phyloP scores from a whole-genome alignment of 768 basidiomycete genomes.

The Hebeloma cylindrosporum region DNA sequence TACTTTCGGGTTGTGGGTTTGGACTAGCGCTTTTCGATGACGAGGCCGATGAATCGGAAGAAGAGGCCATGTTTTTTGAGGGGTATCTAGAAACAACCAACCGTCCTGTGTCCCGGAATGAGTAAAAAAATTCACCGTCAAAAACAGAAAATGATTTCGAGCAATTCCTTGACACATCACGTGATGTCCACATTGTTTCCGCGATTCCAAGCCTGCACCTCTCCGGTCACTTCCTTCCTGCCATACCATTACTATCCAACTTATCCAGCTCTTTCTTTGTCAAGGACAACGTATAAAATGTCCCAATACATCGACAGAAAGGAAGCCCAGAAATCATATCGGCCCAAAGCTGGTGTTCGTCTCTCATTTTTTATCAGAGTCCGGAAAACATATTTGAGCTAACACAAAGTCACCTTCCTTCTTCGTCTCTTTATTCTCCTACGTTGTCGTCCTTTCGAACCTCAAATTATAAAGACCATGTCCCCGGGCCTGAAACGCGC shows the following conservation, averaged over 20 bases:
- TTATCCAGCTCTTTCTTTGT: neutral
- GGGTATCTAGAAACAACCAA: too few species aligned
- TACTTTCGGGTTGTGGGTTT: slow-evolving; percentile 25
- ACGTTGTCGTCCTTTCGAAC: neutral
- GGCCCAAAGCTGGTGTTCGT: slow-evolving; percentile 51
- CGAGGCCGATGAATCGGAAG: slow-evolving; percentile 22
- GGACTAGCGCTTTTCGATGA: slow-evolving; percentile 36
- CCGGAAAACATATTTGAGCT: neutral
- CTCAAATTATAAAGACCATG: slow-evolving; percentile 54
- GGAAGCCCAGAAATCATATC: slow-evolving; percentile 47
- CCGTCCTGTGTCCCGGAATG: too few species aligned
- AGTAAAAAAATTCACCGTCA: too few species aligned
- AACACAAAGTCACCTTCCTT: neutral
- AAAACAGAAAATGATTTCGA: too few species aligned
- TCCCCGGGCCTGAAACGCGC: slow-evolving; percentile 88
- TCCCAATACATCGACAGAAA: slow-evolving; percentile 46
- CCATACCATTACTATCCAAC: too few species aligned
- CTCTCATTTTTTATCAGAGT: neutral
- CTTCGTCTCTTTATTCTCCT: neutral
- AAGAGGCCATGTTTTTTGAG: too few species aligned
- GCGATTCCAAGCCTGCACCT: too few species aligned
- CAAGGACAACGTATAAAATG: slow-evolving; percentile 8
- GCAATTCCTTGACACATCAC: too few species aligned
- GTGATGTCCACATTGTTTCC: too few species aligned
- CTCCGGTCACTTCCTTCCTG: too few species aligned